Conservation (phyloP, 2,329 filamentous ascomycete genomes). For the Phaeosphaeriaceae sp. region DNA sequence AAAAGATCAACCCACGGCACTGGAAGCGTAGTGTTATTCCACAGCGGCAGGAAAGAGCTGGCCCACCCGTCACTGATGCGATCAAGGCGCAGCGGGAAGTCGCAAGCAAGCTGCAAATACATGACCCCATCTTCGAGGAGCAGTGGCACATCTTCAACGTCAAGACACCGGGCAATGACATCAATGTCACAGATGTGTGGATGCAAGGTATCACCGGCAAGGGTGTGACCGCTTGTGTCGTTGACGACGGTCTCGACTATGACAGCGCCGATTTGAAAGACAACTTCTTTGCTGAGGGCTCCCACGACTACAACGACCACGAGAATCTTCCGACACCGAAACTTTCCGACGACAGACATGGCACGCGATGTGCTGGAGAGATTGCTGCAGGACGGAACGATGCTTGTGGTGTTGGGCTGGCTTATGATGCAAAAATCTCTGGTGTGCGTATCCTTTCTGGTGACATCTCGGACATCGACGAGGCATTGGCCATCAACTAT, state of each 20-base stretch:
- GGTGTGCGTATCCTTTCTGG: conserved; percentile 93
- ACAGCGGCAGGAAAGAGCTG: conserved; percentile 19
- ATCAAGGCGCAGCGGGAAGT: conserved; percentile 55
- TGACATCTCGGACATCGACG: conserved; percentile 88
- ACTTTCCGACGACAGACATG: conserved; percentile 86
- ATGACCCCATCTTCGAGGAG: conserved; percentile 88
- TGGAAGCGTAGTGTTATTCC: conserved; percentile 62
- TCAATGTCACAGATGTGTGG: conserved; percentile 97
- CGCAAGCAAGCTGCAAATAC: conserved; percentile 70
- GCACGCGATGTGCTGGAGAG: conserved; percentile 93
- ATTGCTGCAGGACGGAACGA: conserved; percentile 91
- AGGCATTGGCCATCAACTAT: conserved; percentile 92
- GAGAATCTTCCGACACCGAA: conserved; percentile 78
- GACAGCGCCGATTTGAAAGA: conserved; percentile 88
- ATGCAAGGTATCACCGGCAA: conserved; percentile 87
- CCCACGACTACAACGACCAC: conserved; percentile 95
- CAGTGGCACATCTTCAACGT: conserved; percentile 97
- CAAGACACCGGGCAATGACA: conserved; percentile 80
- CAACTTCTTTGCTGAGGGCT: conserved; percentile 93
- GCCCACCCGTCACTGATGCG: conserved; percentile 50
- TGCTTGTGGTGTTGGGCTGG: conserved; percentile 93
- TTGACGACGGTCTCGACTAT: conserved; percentile 97
- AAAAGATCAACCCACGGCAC: conserved; percentile 66
- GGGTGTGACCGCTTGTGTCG: conserved; percentile 88
- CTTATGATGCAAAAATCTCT: conserved; percentile 88